Base-by-base conservation (phyloP, 2,329 filamentous ascomycete species). In the Raffaelea arxii region DNA sequence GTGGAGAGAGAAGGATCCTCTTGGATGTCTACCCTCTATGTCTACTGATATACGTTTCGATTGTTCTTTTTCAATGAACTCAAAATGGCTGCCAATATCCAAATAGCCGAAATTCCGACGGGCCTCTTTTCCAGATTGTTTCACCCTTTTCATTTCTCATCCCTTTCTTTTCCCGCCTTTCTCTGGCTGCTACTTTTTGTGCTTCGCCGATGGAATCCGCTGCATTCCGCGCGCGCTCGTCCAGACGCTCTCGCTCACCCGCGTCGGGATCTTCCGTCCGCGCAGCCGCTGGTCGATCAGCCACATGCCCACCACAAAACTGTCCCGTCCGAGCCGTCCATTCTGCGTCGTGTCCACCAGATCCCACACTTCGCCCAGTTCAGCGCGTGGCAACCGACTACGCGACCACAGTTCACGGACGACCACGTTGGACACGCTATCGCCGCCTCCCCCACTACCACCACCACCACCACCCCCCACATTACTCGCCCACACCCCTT, bases 251-350 rank as follows among this genome's bases (percentile, higher is more conserved):
- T 82, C 78, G 44, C 74, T 74, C 10, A 91, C 83, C 56, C 75
- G 77, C 14, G 74, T 67, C 0, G 87, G 86, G 19, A 91, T 69
- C 68, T 92, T 92, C 49, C 86, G 69, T 2, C 86, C 87, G 53
- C 84, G 79, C n/a, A 92, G 66, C 49, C 84, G 69, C 69, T 90
- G 85, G 60, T 92, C 86, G 30, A 92, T 77, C 42, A 92, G 65
- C 85, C 86, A 92, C 67, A 87, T 73, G 10, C 86, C 86, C 2
- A 91, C 85, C 0, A 92, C 83, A 60, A 92, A 92, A 65, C 89
- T 83, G 46, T 82, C 74, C 56, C 77, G 76, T 47, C 66, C 69
- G 46, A 92, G 64, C 53, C 74, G 67, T 1, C 82, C 82, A 14
- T 64, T 58, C 1, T 65, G 60, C 6, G 67, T 62, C 2, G 71